phyloP scores from a whole-genome alignment of 2,329 filamentous ascomycete species.

The Colletotrichum simmondsii region DNA sequence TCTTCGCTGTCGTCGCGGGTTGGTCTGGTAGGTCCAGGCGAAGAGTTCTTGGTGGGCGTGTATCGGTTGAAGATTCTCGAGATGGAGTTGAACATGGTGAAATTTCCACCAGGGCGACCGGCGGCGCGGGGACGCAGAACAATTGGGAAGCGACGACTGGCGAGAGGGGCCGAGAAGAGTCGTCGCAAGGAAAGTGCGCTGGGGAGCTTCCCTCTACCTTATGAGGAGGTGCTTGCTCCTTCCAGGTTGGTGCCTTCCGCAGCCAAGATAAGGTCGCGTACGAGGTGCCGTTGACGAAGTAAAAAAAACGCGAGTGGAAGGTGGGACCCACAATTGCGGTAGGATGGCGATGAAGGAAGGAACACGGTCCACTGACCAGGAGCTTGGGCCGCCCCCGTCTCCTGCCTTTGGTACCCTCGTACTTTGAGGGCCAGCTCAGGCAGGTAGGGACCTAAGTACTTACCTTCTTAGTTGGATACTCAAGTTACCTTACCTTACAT shows the following conservation, averaged over 20 bases:
- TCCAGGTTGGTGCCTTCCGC: not conserved
- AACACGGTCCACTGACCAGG: not conserved
- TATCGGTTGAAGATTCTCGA: conserved; percentile 15
- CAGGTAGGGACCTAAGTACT: too few species aligned
- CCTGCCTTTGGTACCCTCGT: not conserved
- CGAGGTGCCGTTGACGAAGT: not conserved
- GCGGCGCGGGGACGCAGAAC: not conserved
- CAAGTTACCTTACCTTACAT: not conserved
- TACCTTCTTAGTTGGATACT: too few species aligned
- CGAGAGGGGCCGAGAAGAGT: not conserved
- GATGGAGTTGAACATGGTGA: conserved; percentile 29
- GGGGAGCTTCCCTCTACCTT: not conserved
- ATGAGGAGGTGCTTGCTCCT: not conserved
- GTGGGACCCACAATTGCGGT: not conserved
- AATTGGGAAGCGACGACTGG: not conserved
- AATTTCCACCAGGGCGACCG: not conserved
- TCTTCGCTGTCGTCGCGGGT: not conserved
- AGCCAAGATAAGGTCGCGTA: not conserved
- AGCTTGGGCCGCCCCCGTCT: not conserved
- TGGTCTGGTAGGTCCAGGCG: conserved; percentile 23
- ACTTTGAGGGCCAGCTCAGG: not conserved
- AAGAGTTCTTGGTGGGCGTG: conserved; percentile 26
- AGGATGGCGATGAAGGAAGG: not conserved
- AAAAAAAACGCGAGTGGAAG: not conserved
- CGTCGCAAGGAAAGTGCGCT: not conserved